Evolutionary conservation across 2,329 filamentous ascomycete species (phyloP), one percentile per base, ranked within the genome.

Genomic region (Cyphellophora attinorum): DNA sequence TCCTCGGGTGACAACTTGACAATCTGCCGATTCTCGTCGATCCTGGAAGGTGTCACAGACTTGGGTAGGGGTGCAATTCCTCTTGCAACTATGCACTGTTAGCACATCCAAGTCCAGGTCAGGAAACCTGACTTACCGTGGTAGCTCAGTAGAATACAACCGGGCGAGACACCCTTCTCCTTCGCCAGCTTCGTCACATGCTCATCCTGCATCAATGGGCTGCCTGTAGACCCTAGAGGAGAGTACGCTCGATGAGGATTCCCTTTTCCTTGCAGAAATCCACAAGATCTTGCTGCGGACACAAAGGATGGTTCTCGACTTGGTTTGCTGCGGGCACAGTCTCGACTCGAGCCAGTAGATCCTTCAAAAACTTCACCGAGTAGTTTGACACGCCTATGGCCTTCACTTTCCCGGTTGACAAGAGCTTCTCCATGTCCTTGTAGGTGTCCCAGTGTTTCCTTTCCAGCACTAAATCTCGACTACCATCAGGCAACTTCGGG

Each of bases 351-450:
- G 62, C 53, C 6, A 72, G 40, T n/a, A 72, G 47, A 18, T 59
- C 53, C 40, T 70, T 62, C 42, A 72, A 53, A 42, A 70, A 65
- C 1, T 55, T 54, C 40, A 64, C 55, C 41, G 58, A 62, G 52
- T 68, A 72, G 50, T 72, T 73, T 12, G 59, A 66, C 6, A 72
- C 58, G 3, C 68, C 69, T 38, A 72, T 71, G 1, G 68, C 67
- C 39, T 59, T 65, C 31, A 58, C 55, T 43, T 71, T 66, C 15
- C 59, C 60, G 8, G 53, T 57, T 10, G 53, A 34, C 14, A 64
- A 39, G 10, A 61, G 45, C 37, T 60, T 58, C 38, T 67, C 62
- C 61, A 68, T 62, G n/a, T 67, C 67, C 49, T 63, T 67, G 53
- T 67, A 72, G 3, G 68, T 49, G 36, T 47, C 46, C 21, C 43